Percentiles rank a stretch among this genome's conserved stretches.
These are phyloP conservation scores for Diutina sp. DNA, from an alignment of 1,139 yeast genomes.

Conservation along the genomic window DNA sequence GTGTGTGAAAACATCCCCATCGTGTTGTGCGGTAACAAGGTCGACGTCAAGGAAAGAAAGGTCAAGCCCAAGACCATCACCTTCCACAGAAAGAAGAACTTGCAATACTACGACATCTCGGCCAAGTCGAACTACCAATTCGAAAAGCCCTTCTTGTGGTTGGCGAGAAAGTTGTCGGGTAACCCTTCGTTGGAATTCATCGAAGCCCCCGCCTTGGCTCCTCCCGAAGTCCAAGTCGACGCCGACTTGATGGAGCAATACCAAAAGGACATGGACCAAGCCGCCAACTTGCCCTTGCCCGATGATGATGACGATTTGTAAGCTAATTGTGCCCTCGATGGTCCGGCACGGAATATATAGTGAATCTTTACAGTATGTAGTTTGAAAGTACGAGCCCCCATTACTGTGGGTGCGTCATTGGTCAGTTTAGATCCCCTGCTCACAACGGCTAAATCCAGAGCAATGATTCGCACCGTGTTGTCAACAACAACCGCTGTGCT, in stretches of 20 bases:
- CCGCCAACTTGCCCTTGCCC: slow-evolving; percentile 98
- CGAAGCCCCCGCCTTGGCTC: slow-evolving; percentile 98
- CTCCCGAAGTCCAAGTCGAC: slow-evolving; percentile 98
- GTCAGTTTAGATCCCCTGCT: neutral
- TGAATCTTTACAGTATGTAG: neutral
- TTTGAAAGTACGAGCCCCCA: neutral
- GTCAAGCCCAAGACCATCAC: slow-evolving; percentile 99
- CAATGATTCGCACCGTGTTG: neutral
- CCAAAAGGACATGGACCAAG: slow-evolving; percentile 99
- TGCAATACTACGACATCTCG: slow-evolving; percentile 98
- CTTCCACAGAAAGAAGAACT: slow-evolving; percentile 99
- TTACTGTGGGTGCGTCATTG: neutral
- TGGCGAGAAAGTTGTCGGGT: slow-evolving; percentile 98
- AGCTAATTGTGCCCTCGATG: slow-evolving; percentile 6
- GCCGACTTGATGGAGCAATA: slow-evolving; percentile 93
- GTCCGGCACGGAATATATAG: neutral
- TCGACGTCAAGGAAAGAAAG: slow-evolving; percentile 98
- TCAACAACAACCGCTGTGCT: neutral
- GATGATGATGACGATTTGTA: slow-evolving; percentile 99
- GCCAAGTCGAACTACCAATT: slow-evolving; percentile 99
- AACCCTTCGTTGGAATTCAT: slow-evolving; percentile 97
- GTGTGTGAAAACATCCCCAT: slow-evolving; percentile 99
- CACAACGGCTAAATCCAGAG: neutral
- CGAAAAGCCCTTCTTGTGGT: slow-evolving; percentile 99
- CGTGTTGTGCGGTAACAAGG: slow-evolving; percentile 98